Evolutionary conservation across 129 eudicot species (phyloP), one percentile per base, ranked within the genome.

Genomic region (Tagetes erecta): DNA sequence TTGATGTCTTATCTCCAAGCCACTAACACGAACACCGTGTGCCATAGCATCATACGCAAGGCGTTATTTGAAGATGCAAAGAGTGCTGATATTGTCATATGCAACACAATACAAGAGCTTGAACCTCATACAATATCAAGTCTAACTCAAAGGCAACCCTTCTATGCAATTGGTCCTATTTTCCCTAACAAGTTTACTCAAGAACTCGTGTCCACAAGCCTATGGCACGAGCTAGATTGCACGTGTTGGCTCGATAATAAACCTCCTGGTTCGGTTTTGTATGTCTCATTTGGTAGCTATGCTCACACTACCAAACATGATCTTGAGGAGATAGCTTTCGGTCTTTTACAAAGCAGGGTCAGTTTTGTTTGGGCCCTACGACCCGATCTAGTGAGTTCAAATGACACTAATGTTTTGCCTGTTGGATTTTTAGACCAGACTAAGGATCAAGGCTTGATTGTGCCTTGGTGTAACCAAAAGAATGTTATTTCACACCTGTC

Each of bases 251-350:
- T 92, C 52, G 72, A 89, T 77, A 47, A 35, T 2, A 82, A 72
- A 83, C 87, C 96, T 38, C 51, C 60, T 6, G 79, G 84, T 3
- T 87, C 96, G 0, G 98, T 92, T 53, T 65, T 92, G 75, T 92
- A 92, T 70, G 85, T 92, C 41, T 92, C 96, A 1, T 89, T 89
- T 68, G 98, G 98, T 8, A 92, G 98, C 83, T 85, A 87, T 72
- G 98, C 92, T 30, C 96, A 85, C 69, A 82, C 80, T 20, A 85
- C 76, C 68, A 89, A 87, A 68, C 81, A 89, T 50, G 88, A 78
- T 52, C 71, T 91, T 2, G 71, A 50, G 62, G 91, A 84, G 81
- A 86, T 91, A 41, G 92, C 88, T 13, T 68, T 70, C 45, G 94
- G 94, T 74, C 83, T 88, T 3, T 41, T 81, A 44, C 71, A 58